Base-by-base conservation (phyloP, 495 filamentous ascomycete genomes). In the Apodospora peruviana region DNA sequence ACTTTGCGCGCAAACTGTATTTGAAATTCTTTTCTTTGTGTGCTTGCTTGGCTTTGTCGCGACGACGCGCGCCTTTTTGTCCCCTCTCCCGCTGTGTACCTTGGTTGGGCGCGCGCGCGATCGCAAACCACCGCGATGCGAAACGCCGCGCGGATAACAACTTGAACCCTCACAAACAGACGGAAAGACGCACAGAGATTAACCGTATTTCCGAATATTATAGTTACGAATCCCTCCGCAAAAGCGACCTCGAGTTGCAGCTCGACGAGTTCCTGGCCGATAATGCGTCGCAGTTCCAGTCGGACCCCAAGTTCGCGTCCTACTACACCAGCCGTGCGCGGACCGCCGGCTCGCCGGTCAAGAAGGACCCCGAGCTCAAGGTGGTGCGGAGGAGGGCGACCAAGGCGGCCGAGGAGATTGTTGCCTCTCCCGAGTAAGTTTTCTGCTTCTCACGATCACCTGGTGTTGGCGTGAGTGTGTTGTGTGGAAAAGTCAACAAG, bases 211-310 rank as follows among this genome's bases (percentile, higher is more conserved):
- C 35, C 29, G 27, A 18, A 18, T 11, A 23, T 41, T 10, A 40
- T 55, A 96, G 90, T 57, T 80, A 78, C 58, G 84, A 87, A 45
- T 74, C 79, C 32, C 66, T 80, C 52, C 86, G 84, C 56, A 96
- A 96, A 68, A 67, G 72, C 52, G 90, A 97, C n/a, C 81, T 97
- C 34, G 87, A 90, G 61, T 57, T 73, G 43, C 74, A 79, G 21
- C 78, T 98, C 47, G 87, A 93, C 43, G 77, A 86, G 20, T 82
- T 86, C 68, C 80, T 98, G 32, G 73, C 78, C 50, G 71, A 74
- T 24, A 83, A 95, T 66, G 65, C 74, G 27, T 62, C 77, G 40
- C 74, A 71, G 27, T 85, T 84, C 62, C 69, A 70, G 23, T 69
- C 61, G 17, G 83, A 94, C 51, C 63, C 83, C 45, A 74, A 71